Evolutionary conservation across 192 early-diverging fungal genomes (phyloP).

Genomic region (Podila horticola): DNA sequence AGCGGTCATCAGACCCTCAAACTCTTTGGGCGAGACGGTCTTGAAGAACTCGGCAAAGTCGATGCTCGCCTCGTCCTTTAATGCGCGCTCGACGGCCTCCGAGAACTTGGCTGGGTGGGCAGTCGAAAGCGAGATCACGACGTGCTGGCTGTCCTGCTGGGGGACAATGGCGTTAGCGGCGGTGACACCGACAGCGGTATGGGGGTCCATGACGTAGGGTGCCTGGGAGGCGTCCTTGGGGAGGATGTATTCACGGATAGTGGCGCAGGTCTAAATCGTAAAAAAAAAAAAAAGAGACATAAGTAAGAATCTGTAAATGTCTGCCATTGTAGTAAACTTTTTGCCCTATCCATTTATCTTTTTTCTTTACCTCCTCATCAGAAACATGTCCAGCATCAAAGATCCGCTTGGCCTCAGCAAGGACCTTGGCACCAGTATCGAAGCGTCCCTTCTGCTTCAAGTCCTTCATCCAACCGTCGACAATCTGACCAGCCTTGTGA

Average conservation of each 20-base stretch:
- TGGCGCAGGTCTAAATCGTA: slow-evolving; percentile 68
- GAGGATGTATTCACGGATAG: slow-evolving; percentile 77
- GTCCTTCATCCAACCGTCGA: slow-evolving; percentile 81
- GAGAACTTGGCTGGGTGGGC: slow-evolving; percentile 98
- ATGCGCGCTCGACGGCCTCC: slow-evolving; percentile 85
- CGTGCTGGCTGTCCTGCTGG: slow-evolving; percentile 19
- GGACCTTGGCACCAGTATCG: slow-evolving; percentile 66
- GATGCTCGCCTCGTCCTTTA: slow-evolving; percentile 63
- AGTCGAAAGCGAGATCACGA: slow-evolving; percentile 80
- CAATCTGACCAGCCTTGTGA: slow-evolving; percentile 64
- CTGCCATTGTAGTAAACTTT: too few relatives aligned
- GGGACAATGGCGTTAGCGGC: slow-evolving; percentile 71
- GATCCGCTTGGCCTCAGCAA: slow-evolving; percentile 71
- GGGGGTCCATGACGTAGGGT: slow-evolving; percentile 91
- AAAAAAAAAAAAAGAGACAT: slow-evolving; percentile 11
- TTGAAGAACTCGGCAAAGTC: slow-evolving; percentile 62
- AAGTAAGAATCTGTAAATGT: neutral
- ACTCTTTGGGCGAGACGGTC: slow-evolving; percentile 72
- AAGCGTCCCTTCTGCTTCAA: slow-evolving; percentile 80
- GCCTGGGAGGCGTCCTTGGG: slow-evolving; percentile 53
- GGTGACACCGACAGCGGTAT: slow-evolving; percentile 94
- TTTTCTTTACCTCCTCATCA: slow-evolving; percentile 62
- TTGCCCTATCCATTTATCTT: neutral
- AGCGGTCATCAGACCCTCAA: slow-evolving; percentile 76
- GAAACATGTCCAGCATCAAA: slow-evolving; percentile 82